Percentiles rank a stretch among this genome's conserved stretches.
Conservation (phyloP, 2,329 filamentous ascomycete species). For the Colletotrichum theobromicola region DNA sequence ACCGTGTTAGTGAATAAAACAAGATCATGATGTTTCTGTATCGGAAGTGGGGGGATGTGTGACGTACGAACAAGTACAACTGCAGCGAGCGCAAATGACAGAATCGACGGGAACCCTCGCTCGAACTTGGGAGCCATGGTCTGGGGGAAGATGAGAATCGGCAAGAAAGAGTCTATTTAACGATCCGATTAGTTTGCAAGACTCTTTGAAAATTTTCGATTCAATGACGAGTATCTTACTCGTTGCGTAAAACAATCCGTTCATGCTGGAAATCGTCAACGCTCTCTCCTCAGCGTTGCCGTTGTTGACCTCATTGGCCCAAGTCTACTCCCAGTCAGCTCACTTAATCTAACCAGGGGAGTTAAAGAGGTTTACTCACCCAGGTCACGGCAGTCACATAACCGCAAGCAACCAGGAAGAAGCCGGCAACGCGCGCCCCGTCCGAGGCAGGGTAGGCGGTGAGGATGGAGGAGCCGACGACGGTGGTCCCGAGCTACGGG, state of each 20-base stretch:
- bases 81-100: background rate
- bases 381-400: conserved; percentile 5
- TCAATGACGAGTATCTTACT: background rate
- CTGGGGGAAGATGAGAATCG: conserved; percentile 37
- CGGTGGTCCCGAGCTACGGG: background rate
- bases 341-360: accelerated
- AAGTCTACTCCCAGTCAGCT: conserved; percentile 26
- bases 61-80: conserved; percentile 8
- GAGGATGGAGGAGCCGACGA: background rate
- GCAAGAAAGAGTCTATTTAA: conserved; percentile 30
- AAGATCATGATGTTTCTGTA: too few relatives aligned
- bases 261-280: conserved; percentile 36
- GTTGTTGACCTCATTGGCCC: conserved; percentile 37
- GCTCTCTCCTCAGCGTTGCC: conserved; percentile 36
- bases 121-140: conserved; percentile 34
- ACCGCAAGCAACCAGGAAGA: background rate
- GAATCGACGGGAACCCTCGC: background rate
- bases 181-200: background rate
- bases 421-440: background rate
- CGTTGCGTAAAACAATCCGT: conserved; percentile 33
- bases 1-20: accelerated
- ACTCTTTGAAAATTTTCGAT: too few relatives aligned
- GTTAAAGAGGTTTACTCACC: background rate
- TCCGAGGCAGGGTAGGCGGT: background rate
- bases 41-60: accelerated